Evolutionary conservation across 371 early-diverging fungal species (phyloP).

Genomic region (Lichtheimia ornata): DNA sequence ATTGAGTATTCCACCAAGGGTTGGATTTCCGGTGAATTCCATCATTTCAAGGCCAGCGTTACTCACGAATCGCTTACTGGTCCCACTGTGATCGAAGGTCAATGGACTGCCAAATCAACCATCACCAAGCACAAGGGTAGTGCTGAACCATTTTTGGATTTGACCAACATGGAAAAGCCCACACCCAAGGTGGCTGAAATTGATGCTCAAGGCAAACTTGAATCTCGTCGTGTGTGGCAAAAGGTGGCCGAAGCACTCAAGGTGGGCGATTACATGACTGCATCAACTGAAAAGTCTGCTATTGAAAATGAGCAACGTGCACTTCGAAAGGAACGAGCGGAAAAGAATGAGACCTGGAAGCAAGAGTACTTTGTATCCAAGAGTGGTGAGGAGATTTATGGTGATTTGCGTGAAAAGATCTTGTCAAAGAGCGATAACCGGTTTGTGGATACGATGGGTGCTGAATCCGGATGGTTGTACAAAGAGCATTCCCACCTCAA

Average conservation of each 20-base stretch:
- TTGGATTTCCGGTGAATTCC: conserved; percentile 81
- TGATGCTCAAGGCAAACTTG: conserved; percentile 61
- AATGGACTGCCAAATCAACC: conserved; percentile 68
- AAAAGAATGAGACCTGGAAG: conserved; percentile 58
- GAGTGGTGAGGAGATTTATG: conserved; percentile 46
- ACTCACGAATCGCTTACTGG: conserved; percentile 37
- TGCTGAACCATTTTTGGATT: conserved; percentile 52
- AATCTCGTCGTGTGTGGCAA: conserved; percentile 77
- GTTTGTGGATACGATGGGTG: conserved; percentile 53
- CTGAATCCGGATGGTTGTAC: conserved; percentile 39
- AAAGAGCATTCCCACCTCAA: conserved; percentile 17
- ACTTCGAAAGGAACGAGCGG: conserved; percentile 66
- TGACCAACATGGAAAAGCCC: conserved; percentile 46
- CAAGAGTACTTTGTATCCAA: conserved; percentile 55
- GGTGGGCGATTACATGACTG: conserved; percentile 65
- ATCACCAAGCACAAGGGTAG: conserved; percentile 49
- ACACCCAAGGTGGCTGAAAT: conserved; percentile 51
- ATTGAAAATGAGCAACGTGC: conserved; percentile 78
- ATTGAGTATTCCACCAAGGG: conserved; percentile 78
- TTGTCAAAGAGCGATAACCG: conserved; percentile 41
- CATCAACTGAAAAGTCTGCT: conserved; percentile 67
- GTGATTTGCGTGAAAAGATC: conserved; percentile 43
- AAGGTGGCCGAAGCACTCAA: conserved; percentile 70
- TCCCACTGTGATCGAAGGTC: conserved; percentile 53
- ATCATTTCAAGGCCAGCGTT: conserved; percentile 75